These are phyloP conservation scores for Colletotrichum sp. DNA, from an alignment of 2,329 filamentous ascomycete genomes.

Conservation along the genomic window DNA sequence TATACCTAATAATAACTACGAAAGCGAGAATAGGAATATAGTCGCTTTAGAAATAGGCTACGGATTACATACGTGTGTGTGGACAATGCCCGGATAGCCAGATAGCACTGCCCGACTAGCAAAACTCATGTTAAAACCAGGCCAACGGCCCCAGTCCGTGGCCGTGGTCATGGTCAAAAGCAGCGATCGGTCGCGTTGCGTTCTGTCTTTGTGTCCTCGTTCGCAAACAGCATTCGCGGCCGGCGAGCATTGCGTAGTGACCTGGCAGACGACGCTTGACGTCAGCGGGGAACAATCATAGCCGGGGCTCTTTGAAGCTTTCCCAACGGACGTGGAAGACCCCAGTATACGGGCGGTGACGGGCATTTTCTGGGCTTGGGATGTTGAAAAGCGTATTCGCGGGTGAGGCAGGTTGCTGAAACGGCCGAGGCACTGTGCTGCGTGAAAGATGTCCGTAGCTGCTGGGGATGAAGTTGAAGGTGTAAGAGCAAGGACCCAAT, in stretches of 20 bases:
- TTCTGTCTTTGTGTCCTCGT: neutral
- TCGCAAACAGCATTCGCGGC: neutral
- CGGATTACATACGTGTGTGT: too few relatives aligned
- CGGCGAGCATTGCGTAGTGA: neutral
- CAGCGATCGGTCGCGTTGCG: neutral
- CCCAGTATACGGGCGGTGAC: neutral
- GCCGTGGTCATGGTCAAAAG: neutral
- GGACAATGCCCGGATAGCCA: too few relatives aligned
- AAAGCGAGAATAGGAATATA: too few relatives aligned
- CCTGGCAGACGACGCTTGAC: neutral
- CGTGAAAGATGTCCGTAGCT: neutral
- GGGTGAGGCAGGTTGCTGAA: neutral
- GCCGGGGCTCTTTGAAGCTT: neutral
- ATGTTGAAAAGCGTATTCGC: neutral
- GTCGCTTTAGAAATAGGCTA: too few relatives aligned
- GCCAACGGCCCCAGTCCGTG: neutral
- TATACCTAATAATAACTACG: too few relatives aligned
- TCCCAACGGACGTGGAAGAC: neutral
- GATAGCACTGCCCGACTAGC: too few relatives aligned
- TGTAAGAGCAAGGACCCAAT: conserved; percentile 3
- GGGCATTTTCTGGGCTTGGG: neutral
- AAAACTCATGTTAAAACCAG: neutral
- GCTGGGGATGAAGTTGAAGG: neutral
- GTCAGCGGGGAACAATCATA: neutral
- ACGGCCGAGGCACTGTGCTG: conserved; percentile 13